These are phyloP conservation scores for Boletus rubroflammeus DNA, from an alignment of 768 basidiomycete species.

Conservation along the genomic window DNA sequence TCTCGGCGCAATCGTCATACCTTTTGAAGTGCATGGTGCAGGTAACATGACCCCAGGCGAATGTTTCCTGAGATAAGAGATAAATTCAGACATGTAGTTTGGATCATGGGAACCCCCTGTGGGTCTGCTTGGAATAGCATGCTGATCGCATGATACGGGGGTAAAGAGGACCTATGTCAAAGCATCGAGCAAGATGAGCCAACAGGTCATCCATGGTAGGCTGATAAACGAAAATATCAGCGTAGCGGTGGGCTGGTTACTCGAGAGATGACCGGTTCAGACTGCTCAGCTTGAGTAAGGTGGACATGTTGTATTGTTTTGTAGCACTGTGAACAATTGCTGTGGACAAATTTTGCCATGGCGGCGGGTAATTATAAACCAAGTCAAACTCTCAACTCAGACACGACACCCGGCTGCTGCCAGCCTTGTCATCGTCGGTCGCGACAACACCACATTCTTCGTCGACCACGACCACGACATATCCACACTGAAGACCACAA, in stretches of 20 bases:
- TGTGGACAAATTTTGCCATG: constrained; percentile 17
- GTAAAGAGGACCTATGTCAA: background rate
- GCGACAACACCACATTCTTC: constrained; percentile 15
- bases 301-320: constrained; percentile 1
- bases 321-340: background rate
- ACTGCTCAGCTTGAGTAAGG: background rate
- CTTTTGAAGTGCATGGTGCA: background rate
- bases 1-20: background rate
- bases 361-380: constrained; percentile 24
- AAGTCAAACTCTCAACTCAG: constrained; percentile 26
- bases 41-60: background rate
- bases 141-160: background rate
- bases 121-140: background rate
- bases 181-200: background rate
- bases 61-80: background rate
- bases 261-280: background rate
- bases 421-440: constrained; percentile 12
- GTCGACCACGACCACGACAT: constrained; percentile 8
- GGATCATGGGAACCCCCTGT: background rate
- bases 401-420: constrained; percentile 9
- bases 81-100: too few species aligned
- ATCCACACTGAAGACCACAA: constrained; percentile 18
- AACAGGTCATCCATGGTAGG: background rate
- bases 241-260: background rate
- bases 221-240: constrained; percentile 2